Conservation (phyloP, 2,329 filamentous ascomycete genomes). For the Beauveria varroae region DNA sequence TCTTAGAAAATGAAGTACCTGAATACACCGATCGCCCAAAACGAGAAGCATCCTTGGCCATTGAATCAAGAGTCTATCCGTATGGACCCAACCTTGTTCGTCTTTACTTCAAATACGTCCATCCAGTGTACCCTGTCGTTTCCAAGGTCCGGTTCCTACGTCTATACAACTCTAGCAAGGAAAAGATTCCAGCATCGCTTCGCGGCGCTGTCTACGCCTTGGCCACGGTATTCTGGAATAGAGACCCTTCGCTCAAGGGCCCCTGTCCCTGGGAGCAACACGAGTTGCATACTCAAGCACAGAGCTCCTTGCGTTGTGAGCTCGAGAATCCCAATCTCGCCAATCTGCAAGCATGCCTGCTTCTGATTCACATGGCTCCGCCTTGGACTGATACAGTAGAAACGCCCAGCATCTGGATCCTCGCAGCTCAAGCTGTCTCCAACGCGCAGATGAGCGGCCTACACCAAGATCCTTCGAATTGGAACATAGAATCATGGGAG, state of each 20-base stretch:
- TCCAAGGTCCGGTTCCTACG: conserved; percentile 37
- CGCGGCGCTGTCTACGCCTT: conserved; percentile 38
- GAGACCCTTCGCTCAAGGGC: conserved; percentile 23
- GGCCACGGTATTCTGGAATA: conserved; percentile 34
- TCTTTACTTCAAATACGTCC: conserved; percentile 38
- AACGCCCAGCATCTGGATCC: conserved; percentile 36
- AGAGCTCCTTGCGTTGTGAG: conserved; percentile 35
- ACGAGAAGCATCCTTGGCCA: conserved; percentile 30
- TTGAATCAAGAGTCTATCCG: conserved; percentile 34
- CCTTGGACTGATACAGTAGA: conserved; percentile 38
- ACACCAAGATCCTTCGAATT: conserved; percentile 34
- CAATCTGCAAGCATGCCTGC: conserved; percentile 37
- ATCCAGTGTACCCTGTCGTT: conserved; percentile 35
- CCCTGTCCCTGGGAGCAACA: conserved; percentile 32
- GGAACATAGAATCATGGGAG: conserved; percentile 36
- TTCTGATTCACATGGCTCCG: conserved; percentile 37
- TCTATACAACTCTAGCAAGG: conserved; percentile 29
- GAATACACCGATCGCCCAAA: conserved; percentile 32
- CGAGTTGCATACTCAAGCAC: conserved; percentile 33
- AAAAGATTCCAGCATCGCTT: conserved; percentile 34
- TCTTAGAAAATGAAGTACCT: conserved; percentile 38
- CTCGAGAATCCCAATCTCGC: conserved; percentile 39
- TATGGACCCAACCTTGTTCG: conserved; percentile 34
- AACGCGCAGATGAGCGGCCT: conserved; percentile 39
- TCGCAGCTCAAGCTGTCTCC: conserved; percentile 35